A percentile compares a stretch with the other conserved stretches of the same genome.
These are phyloP conservation scores for Umbelopsis ramanniana DNA, from an alignment of 192 early-diverging fungal species.

Conservation along the genomic window DNA sequence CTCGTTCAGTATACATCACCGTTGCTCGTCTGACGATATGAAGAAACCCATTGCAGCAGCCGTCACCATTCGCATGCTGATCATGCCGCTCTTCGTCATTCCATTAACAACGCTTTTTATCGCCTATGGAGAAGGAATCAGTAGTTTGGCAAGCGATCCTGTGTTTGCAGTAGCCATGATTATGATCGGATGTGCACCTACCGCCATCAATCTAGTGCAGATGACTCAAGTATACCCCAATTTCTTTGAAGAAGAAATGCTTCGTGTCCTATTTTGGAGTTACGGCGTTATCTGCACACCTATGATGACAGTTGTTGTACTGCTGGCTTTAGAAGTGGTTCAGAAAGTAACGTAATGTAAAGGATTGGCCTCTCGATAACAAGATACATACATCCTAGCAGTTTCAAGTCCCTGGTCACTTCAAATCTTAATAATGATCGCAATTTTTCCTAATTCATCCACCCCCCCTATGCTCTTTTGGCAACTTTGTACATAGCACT, in stretches of 20 bases:
- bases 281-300: conserved; percentile 60
- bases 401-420: background rate
- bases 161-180: conserved; percentile 67
- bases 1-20: conserved; percentile 20
- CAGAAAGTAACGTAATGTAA: background rate
- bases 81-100: conserved; percentile 46
- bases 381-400: background rate
- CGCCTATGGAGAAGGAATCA: conserved; percentile 15
- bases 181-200: conserved; percentile 65
- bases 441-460: too few species aligned
- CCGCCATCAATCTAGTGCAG: conserved; percentile 75
- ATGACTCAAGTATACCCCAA: conserved; percentile 66
- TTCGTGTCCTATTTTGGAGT: conserved; percentile 69
- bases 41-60: conserved; percentile 32
- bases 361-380: background rate
- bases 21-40: conserved; percentile 11
- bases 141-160: conserved; percentile 62
- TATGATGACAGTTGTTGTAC: conserved; percentile 28
- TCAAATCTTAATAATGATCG: background rate
- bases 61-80: conserved; percentile 40
- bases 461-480: too few species aligned
- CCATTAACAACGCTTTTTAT: conserved; percentile 35
- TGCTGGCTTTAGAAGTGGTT: conserved; percentile 37
- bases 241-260: conserved; percentile 71
- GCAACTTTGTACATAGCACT: too few species aligned